phyloP scores from a whole-genome alignment of 805 yeast genomes.

The Metschnikowia aberdeeniae region DNA sequence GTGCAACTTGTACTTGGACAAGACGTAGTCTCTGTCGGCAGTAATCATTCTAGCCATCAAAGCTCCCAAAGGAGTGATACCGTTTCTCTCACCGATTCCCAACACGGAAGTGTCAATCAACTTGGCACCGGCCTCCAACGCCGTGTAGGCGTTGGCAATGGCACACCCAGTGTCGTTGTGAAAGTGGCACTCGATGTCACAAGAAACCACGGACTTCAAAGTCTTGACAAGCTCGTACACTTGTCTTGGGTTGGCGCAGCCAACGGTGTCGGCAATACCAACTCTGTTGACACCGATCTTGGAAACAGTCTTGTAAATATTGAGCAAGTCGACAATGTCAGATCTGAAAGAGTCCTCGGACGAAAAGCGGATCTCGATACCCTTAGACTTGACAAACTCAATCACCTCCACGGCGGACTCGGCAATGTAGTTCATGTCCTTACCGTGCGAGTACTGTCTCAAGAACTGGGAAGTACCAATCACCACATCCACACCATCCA shows the following conservation, averaged over 20 bases:
- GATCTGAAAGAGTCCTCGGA: conserved; percentile 61
- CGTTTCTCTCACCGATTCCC: conserved; percentile 63
- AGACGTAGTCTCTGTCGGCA: conserved; percentile 55
- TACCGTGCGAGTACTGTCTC: conserved; percentile 56
- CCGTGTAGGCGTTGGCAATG: conserved; percentile 59
- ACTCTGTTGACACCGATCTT: conserved; percentile 60
- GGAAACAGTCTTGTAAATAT: conserved; percentile 57
- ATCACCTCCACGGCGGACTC: conserved; percentile 55
- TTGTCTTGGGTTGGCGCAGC: conserved; percentile 62
- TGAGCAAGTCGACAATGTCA: conserved; percentile 55
- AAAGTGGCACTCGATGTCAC: conserved; percentile 61
- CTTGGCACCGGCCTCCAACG: conserved; percentile 60
- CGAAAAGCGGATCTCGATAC: conserved; percentile 54
- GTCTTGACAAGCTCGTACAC: conserved; percentile 58
- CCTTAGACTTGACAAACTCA: conserved; percentile 57
- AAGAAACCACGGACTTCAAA: conserved; percentile 50
- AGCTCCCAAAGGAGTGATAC: conserved; percentile 59
- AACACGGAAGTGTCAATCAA: conserved; percentile 55
- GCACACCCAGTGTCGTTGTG: conserved; percentile 65
- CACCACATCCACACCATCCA: conserved; percentile 59
- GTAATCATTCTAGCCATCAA: conserved; percentile 63
- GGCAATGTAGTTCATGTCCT: conserved; percentile 57
- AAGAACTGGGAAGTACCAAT: conserved; percentile 57
- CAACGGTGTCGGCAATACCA: conserved; percentile 62
- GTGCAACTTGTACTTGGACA: conserved; percentile 52